A percentile compares a stretch with the other conserved stretches of the same genome.
phyloP scores from a whole-genome alignment of 2,329 filamentous ascomycete species.

The Drechmeria coniospora region DNA sequence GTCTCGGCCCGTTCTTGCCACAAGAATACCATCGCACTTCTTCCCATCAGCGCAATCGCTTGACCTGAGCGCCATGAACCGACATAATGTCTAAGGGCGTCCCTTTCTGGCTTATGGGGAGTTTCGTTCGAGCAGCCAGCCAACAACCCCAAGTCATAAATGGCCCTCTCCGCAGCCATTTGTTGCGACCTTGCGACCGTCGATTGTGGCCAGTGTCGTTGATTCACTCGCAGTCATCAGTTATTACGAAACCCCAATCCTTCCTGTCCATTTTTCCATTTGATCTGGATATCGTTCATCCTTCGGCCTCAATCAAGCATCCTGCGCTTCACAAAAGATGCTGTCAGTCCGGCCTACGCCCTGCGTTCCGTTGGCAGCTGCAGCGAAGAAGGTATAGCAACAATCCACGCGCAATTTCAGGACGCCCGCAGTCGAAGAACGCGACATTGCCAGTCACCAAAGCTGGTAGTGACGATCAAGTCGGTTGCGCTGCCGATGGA shows the following conservation, averaged over 20 bases:
- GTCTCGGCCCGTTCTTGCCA: conserved; percentile 2
- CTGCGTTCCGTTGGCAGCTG: no score
- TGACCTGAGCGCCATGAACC: conserved; percentile 20
- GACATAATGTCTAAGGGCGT: conserved; percentile 25
- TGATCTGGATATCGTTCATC: no score
- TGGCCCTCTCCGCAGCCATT: conserved; percentile 1
- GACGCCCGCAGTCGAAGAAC: background rate
- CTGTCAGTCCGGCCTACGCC: no score
- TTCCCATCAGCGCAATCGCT: background rate
- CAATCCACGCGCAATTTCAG: background rate
- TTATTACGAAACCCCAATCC: no score
- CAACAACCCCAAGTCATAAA: conserved; percentile 6
- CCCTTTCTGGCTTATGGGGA: conserved; percentile 19
- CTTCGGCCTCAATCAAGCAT: no score
- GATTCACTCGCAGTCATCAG: background rate
- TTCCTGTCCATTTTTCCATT: no score
- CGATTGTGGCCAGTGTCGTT: conserved; percentile 2
- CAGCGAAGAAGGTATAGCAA: conserved; percentile 1
- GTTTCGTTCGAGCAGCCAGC: conserved; percentile 16
- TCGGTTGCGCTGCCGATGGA: background rate
- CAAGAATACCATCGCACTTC: conserved; percentile 3
- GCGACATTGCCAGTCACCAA: background rate
- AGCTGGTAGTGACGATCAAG: no score
- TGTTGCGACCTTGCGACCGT: conserved; percentile 1
- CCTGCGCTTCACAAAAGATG: background rate